Conservation (phyloP, 1,284 basidiomycete genomes). For the Ceratobasidium sp. region DNA sequence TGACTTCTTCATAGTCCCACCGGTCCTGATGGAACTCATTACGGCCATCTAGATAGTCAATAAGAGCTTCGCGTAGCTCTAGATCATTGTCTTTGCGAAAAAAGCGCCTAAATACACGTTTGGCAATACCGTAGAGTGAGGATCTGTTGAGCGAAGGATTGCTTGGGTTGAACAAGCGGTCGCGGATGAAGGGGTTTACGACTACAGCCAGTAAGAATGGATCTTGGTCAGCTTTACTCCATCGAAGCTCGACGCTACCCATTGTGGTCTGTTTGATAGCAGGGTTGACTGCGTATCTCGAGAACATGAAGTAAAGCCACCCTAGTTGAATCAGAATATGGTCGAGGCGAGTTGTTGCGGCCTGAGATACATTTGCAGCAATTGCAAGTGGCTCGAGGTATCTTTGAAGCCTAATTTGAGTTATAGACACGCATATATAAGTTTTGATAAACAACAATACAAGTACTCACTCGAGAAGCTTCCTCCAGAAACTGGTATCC, state of each 20-base stretch:
- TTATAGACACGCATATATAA: no score
- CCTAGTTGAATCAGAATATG: slow-evolving; percentile 61
- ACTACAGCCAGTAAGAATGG: slow-evolving; percentile 62
- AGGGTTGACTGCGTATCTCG: background rate
- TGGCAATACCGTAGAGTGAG: background rate
- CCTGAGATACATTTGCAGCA: slow-evolving; percentile 61
- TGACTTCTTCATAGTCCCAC: slow-evolving; percentile 29
- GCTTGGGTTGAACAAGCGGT: slow-evolving; percentile 32
- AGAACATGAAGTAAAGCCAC: slow-evolving; percentile 52
- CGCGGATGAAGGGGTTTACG: slow-evolving; percentile 57
- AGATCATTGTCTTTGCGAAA: slow-evolving; percentile 16
- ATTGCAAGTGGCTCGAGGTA: slow-evolving; percentile 62
- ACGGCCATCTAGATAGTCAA: slow-evolving; percentile 5
- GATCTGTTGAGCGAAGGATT: background rate
- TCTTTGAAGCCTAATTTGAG: slow-evolving; percentile 52
- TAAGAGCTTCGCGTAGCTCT: slow-evolving; percentile 9
- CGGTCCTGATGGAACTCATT: slow-evolving; percentile 26
- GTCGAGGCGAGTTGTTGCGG: slow-evolving; percentile 58
- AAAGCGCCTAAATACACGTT: slow-evolving; percentile 20
- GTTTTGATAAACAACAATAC: background rate
- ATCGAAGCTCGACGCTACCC: slow-evolving; percentile 60
- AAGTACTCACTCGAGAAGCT: slow-evolving; percentile 15
- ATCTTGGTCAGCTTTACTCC: slow-evolving; percentile 63
- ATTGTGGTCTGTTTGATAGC: slow-evolving; percentile 54
- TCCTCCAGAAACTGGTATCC: background rate